Evolutionary conservation across 441 rosid species (phyloP).

Genomic region (Pelargonium myrrhifolium): DNA sequence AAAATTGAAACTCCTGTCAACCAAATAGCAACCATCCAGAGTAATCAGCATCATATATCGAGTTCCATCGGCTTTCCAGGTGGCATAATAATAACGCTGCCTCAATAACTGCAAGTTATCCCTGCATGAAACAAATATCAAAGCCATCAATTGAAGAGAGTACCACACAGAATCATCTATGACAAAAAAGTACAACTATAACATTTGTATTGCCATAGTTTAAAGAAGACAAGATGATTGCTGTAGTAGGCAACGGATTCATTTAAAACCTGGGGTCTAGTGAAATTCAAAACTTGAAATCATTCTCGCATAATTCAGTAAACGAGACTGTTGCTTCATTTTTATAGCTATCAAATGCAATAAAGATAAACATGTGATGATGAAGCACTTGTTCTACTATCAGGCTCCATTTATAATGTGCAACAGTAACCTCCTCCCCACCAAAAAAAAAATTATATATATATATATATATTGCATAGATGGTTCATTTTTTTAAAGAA

Average conservation of each 20-base stretch:
- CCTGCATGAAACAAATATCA: slow-evolving; percentile 34
- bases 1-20: slow-evolving; percentile 82
- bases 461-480: too few relatives aligned
- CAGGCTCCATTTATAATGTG: too few relatives aligned
- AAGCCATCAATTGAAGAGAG: neutral
- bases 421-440: too few relatives aligned
- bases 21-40: slow-evolving; percentile 79
- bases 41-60: slow-evolving; percentile 96
- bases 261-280: neutral
- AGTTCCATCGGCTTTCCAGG: slow-evolving; percentile 99
- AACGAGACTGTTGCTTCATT: neutral
- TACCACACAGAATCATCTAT: neutral
- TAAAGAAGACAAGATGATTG: neutral
- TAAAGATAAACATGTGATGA: neutral
- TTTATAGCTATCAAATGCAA: neutral
- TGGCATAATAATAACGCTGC: slow-evolving; percentile 96
- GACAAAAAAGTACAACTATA: neutral
- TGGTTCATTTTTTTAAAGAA: neutral
- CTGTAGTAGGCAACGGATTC: neutral
- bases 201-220: neutral
- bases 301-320: neutral
- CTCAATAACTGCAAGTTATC: slow-evolving; percentile 87
- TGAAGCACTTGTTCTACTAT: too few relatives aligned
- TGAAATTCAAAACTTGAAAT: neutral
- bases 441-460: too few relatives aligned